Evolutionary conservation across 805 yeast species (phyloP), one percentile per base, ranked within the genome.

Genomic region (Wickerhamomyces ciferrii): DNA sequence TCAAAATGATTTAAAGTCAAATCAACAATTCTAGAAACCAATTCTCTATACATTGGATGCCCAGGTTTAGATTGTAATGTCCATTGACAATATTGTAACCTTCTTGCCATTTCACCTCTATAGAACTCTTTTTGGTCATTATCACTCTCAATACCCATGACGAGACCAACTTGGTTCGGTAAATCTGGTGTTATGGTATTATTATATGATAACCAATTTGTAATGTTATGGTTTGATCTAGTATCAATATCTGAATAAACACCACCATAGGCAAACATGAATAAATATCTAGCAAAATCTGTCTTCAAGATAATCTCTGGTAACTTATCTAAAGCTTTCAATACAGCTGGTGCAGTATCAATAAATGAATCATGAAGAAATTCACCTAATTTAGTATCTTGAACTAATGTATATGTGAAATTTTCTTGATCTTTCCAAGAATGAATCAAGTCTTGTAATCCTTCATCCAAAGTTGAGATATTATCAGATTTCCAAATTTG

Each of bases 201-300:
- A 6, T 37, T 20, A 37, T 37, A 37, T 14, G 39, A 20, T 14
- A 37, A 20, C 39, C 39, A 37, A 20, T 37, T 18, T n/a, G 17
- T 14, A 8, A 37, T 4, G 17, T 37, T 21, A 9, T 21, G 19
- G 7, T 3, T 37, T 20, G 13, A 4, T 21, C 4, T 3, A 3
- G 95, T 87, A 62, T 87, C 95, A 42, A 85, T 79, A 59, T 87
- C 95, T 7, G 87, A 72, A 59, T 87, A 87, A 0, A 83, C 79
- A 0, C 95, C 95, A 1, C 95, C 95, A 32, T 85, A 66, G 6
- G 92, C 91, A 58, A 74, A 78, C 31, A 87, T 65, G 25, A 86
- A 79, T 55, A 87, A 69, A 61, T 87, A 87, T 47, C 94, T 68
- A 72, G 87, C 87, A 58, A 86, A 87, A 61, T 87, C 95, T 0